These are phyloP conservation scores for Kokia cookei DNA, from an alignment of 441 rosid species.

Conservation along the genomic window DNA sequence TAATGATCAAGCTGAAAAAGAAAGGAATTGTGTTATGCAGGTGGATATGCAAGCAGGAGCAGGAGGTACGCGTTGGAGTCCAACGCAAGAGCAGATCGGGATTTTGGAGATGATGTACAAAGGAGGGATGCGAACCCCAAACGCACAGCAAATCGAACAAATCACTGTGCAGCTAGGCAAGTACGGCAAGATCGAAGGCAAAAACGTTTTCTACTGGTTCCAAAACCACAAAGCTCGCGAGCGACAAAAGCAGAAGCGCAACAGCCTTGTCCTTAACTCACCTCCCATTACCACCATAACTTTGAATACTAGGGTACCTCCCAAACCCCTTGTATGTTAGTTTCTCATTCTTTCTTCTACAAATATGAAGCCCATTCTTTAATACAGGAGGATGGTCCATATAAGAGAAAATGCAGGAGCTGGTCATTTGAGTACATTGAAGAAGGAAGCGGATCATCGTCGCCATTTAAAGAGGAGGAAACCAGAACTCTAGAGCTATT, in stretches of 20 bases:
- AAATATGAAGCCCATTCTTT: not conserved
- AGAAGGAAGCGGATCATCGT: slow-evolving; percentile 37
- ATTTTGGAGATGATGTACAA: slow-evolving; percentile 85
- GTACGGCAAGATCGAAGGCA: slow-evolving; percentile 95
- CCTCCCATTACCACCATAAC: slow-evolving; percentile 25
- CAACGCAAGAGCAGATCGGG: slow-evolving; percentile 94
- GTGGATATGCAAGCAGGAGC: slow-evolving; percentile 85
- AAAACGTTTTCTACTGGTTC: slow-evolving; percentile 96
- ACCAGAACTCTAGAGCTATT: slow-evolving; percentile 82
- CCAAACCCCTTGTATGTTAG: not conserved
- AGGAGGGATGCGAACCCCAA: slow-evolving; percentile 90
- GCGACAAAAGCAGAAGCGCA: slow-evolving; percentile 86
- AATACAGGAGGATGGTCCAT: slow-evolving; percentile 51
- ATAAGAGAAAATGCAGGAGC: slow-evolving; percentile 84
- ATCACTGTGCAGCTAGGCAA: slow-evolving; percentile 74
- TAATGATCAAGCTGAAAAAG: too few relatives aligned
- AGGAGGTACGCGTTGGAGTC: slow-evolving; percentile 96
- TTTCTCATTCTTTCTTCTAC: not conserved
- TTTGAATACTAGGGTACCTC: slow-evolving; percentile 37
- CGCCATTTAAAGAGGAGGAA: slow-evolving; percentile 36
- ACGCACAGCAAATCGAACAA: slow-evolving; percentile 85
- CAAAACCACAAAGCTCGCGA: slow-evolving; percentile 99
- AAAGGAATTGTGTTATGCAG: slow-evolving; percentile 16
- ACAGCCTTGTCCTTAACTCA: slow-evolving; percentile 36
- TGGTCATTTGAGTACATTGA: slow-evolving; percentile 73